A percentile compares a stretch with the other conserved stretches of the same genome.
Conservation (phyloP, 2,329 filamentous ascomycete genomes). For the Ceratocystis smalleyi region DNA sequence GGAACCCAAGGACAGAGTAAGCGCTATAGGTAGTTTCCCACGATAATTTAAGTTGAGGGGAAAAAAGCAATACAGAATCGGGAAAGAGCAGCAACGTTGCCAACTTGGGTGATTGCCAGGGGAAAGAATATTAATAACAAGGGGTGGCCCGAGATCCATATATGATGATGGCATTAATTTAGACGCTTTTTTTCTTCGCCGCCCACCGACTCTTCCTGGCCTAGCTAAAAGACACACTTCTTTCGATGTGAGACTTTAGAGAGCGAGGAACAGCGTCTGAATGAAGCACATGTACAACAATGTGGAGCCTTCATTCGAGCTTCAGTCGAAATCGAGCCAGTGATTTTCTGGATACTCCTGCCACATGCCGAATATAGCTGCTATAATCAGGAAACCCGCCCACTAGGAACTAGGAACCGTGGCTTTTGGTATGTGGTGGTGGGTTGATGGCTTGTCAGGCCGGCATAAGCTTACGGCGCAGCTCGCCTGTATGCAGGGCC, state of each 20-base stretch:
- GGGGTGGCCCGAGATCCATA: neutral
- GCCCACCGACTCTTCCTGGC: too few species aligned
- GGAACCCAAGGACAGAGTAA: neutral
- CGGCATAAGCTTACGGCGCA: constrained; percentile 2
- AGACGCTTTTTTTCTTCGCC: neutral
- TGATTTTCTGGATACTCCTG: neutral
- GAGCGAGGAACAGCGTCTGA: neutral
- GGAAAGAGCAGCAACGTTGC: neutral
- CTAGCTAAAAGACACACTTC: too few species aligned
- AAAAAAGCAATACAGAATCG: neutral
- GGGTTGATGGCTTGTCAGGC: neutral
- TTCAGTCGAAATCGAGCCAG: neutral
- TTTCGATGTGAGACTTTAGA: too few species aligned
- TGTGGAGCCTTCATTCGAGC: neutral
- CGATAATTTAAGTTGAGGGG: neutral
- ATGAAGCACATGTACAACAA: neutral
- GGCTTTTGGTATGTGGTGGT: neutral
- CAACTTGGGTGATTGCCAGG: neutral
- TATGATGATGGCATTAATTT: neutral
- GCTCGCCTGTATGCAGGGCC: neutral
- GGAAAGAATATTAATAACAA: neutral
- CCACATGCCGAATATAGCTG: neutral
- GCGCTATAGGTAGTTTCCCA: neutral
- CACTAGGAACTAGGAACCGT: neutral
- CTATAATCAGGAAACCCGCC: neutral